These are phyloP conservation scores for Lipomyces orientalis DNA, from an alignment of 805 yeast genomes.

Conservation along the genomic window DNA sequence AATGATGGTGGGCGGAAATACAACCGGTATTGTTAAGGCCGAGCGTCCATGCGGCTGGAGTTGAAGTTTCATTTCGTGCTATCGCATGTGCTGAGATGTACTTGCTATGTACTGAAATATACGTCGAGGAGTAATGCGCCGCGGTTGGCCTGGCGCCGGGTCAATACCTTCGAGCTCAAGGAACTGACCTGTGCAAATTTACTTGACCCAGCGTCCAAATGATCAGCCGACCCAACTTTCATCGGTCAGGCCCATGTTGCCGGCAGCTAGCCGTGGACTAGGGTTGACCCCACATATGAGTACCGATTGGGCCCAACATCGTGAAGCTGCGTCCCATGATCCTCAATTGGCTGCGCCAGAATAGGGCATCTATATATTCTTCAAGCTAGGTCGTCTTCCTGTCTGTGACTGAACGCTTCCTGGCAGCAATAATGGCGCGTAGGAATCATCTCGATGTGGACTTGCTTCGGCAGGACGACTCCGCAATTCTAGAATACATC, in stretches of 20 bases:
- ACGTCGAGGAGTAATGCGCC: background rate
- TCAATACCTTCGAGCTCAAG: no score
- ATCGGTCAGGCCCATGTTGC: no score
- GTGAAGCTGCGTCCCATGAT: background rate
- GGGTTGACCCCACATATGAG: background rate
- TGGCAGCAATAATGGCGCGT: conserved; percentile 11
- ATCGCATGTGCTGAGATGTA: background rate
- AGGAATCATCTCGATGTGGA: conserved; percentile 26
- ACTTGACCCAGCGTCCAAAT: no score
- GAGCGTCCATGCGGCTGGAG: background rate
- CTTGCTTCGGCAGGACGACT: conserved; percentile 32
- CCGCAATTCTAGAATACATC: conserved; percentile 29
- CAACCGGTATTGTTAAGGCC: no score
- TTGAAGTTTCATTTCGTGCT: no score
- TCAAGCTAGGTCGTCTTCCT: background rate
- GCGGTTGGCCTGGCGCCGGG: no score
- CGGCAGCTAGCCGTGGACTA: no score
- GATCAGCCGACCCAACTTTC: no score
- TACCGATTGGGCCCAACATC: background rate
- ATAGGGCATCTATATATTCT: background rate
- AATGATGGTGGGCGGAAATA: no score
- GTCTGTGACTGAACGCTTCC: background rate
- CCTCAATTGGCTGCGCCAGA: background rate
- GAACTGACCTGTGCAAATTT: no score
- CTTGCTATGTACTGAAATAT: background rate